A percentile compares a stretch with the other conserved stretches of the same genome.
These are phyloP conservation scores for Spathaspora girioi DNA, from an alignment of 805 yeast genomes.

Conservation along the genomic window DNA sequence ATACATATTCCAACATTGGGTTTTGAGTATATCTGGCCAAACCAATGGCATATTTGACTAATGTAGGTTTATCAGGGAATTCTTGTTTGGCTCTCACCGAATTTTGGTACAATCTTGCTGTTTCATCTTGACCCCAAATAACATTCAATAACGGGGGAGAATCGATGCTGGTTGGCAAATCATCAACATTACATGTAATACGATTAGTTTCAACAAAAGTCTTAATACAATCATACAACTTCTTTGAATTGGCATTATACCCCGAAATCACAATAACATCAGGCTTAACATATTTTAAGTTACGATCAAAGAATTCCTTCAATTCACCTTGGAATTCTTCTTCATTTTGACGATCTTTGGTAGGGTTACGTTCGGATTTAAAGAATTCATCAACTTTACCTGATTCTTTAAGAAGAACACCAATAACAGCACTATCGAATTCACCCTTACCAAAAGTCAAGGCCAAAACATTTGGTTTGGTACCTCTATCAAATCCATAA, in stretches of 20 bases:
- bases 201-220: constrained; percentile 56
- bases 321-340: constrained; percentile 58
- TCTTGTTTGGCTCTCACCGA: constrained; percentile 73
- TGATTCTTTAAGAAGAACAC: constrained; percentile 70
- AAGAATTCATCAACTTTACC: constrained; percentile 75
- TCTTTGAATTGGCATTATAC: constrained; percentile 68
- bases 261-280: constrained; percentile 92
- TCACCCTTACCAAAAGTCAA: constrained; percentile 85
- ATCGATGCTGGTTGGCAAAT: constrained; percentile 21
- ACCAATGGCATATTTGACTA: constrained; percentile 81
- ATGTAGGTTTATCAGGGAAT: constrained; percentile 77
- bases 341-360: constrained; percentile 41
- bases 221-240: constrained; percentile 52
- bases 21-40: constrained; percentile 89
- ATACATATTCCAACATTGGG: constrained; percentile 87
- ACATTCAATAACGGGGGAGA: constrained; percentile 60
- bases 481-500: constrained; percentile 69
- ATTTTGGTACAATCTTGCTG: constrained; percentile 82
- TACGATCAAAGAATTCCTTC: constrained; percentile 59
- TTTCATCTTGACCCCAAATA: constrained; percentile 87
- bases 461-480: constrained; percentile 80
- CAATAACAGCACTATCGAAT: constrained; percentile 80
- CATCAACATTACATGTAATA: constrained; percentile 49
- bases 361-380: constrained; percentile 73
- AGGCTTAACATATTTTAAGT: constrained; percentile 53